phyloP scores from a whole-genome alignment of 805 yeast species.

The Saturnispora gosingensis region DNA sequence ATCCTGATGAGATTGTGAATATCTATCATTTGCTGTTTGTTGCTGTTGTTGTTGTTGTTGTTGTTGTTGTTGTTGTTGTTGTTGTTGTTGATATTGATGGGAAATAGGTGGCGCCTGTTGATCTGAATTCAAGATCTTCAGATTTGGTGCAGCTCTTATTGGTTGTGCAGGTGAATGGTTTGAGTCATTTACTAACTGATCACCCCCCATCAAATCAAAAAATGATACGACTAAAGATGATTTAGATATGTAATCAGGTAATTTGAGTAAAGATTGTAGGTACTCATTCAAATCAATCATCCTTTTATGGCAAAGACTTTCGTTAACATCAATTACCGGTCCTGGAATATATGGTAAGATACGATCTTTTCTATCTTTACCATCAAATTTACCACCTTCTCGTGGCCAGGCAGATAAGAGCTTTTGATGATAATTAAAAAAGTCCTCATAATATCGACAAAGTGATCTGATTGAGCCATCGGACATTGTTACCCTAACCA shows the following conservation, averaged over 20 bases:
- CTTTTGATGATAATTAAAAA: constrained; percentile 84
- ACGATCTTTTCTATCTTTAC: constrained; percentile 67
- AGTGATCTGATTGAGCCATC: constrained; percentile 63
- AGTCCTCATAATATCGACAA: constrained; percentile 90
- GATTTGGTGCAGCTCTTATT: constrained; percentile 24
- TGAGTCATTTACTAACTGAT: constrained; percentile 34
- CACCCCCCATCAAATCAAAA: constrained; percentile 61
- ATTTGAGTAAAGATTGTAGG: constrained; percentile 44
- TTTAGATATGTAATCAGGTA: constrained; percentile 71
- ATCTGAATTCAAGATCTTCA: constrained; percentile 20
- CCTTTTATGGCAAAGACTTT: constrained; percentile 46
- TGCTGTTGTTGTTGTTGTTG: constrained; percentile 1
- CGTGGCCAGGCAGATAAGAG: constrained; percentile 76
- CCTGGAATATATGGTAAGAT: constrained; percentile 93
- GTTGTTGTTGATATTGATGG: constrained; percentile 12
- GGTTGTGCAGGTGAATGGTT: constrained; percentile 21
- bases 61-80: constrained; percentile 9
- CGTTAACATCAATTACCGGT: constrained; percentile 86
- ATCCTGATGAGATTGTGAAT: constrained; percentile 41
- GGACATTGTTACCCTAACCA: constrained; percentile 55
- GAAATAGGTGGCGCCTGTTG: constrained; percentile 6
- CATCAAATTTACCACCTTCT: constrained; percentile 78
- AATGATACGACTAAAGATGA: constrained; percentile 59
- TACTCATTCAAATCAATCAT: constrained; percentile 46
- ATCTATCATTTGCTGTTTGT: constrained; percentile 37